Evolutionary conservation across 306 rosid genomes (phyloP).

Genomic region (Medicago ruthenica): DNA sequence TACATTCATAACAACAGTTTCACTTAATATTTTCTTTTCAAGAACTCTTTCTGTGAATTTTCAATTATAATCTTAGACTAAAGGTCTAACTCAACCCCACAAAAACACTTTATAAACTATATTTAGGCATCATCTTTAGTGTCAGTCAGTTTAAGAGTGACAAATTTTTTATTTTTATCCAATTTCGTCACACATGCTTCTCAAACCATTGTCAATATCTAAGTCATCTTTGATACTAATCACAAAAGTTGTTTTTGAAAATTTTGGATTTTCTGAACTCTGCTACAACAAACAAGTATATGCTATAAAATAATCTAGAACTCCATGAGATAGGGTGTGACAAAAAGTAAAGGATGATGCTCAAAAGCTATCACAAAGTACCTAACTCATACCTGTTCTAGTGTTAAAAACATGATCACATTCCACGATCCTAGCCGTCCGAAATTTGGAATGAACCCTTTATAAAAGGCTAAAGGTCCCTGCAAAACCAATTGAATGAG

Average conservation of each 20-base stretch:
- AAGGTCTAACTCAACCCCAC: neutral
- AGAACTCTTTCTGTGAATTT: neutral
- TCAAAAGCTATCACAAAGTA: neutral
- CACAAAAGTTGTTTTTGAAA: neutral
- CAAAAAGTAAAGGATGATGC: neutral
- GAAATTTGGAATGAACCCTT: conserved; percentile 92
- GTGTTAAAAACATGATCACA: conserved; percentile 94
- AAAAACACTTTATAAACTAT: neutral
- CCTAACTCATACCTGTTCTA: conserved; percentile 78
- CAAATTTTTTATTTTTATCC: no score
- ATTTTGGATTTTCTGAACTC: neutral
- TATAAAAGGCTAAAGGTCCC: conserved; percentile 95
- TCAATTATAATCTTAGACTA: neutral
- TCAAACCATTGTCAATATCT: neutral
- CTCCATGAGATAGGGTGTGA: no score
- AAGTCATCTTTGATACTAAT: neutral
- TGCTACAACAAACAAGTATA: no score
- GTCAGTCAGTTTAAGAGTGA: no score
- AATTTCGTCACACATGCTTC: neutral
- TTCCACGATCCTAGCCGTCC: conserved; percentile 99
- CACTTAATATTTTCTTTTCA: neutral
- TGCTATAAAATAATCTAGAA: no score
- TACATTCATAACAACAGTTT: neutral
- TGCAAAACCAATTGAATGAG: conserved; percentile 49
- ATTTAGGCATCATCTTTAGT: no score